phyloP scores from a whole-genome alignment of 169 alveolate genomes.

The Eimeria praecox region DNA sequence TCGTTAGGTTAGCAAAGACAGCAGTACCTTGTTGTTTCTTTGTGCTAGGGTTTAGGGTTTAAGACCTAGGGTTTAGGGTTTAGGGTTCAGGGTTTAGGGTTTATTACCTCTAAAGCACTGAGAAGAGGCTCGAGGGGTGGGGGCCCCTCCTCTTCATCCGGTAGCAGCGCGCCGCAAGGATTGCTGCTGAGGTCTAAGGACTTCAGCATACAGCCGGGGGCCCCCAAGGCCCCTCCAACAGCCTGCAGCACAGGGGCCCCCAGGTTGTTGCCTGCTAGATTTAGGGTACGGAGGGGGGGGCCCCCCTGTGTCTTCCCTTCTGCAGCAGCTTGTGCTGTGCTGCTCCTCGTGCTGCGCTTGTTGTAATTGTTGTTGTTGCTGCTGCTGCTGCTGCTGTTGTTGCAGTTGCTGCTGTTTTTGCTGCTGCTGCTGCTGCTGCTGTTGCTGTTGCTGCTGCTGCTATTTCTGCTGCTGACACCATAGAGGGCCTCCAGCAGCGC shows the following conservation, averaged over 20 bases:
- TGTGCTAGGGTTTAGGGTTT: neutral
- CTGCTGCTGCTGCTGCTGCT: conserved; percentile 44
- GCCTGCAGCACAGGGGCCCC: conserved; percentile 21
- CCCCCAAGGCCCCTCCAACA: conserved; percentile 19
- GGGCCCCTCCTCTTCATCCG: conserved; percentile 35
- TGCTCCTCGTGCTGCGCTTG: neutral
- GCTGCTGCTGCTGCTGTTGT: conserved; percentile 52
- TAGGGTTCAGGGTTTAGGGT: conserved; percentile 7
- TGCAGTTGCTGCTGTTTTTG: conserved; percentile 1
- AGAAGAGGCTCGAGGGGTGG: conserved; percentile 48
- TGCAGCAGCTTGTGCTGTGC: neutral
- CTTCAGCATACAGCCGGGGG: conserved; percentile 41
- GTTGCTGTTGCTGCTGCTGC: conserved; percentile 44
- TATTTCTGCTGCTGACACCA: neutral
- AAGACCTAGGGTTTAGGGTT: conserved; percentile 22
- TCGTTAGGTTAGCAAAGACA: neutral
- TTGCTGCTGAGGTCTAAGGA: conserved; percentile 36
- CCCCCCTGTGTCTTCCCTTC: neutral
- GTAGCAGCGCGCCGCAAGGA: neutral
- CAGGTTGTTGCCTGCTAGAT: conserved; percentile 5
- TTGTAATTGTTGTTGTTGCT: no score
- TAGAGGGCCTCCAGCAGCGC: conserved; percentile 51
- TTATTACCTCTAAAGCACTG: conserved; percentile 53
- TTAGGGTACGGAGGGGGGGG: conserved; percentile 35
- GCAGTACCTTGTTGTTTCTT: neutral